Evolutionary conservation across 192 early-diverging fungal genomes (phyloP), one percentile per base, ranked within the genome.

Genomic region (Globomyces pollinis-pini): DNA sequence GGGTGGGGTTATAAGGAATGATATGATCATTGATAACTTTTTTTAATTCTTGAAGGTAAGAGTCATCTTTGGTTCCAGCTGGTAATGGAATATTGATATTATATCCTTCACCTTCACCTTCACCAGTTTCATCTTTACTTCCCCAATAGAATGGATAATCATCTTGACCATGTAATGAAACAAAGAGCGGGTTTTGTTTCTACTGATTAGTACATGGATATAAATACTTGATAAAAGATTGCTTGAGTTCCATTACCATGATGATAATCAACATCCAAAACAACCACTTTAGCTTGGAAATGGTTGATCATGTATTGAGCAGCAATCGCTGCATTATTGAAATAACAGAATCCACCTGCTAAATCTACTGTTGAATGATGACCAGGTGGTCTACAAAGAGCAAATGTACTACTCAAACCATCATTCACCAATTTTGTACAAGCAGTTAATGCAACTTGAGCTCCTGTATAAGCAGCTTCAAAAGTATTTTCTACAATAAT

Each of bases 311-410:
- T 62, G 41, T 86, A 81, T 11, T 75, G 70, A 0, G 86, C 73
- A 1, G 93, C 89, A 34, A 94, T 78, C 2, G 90, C 89, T 0
- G 91, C 84, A 61, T 90, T 93, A 66, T 96, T 96, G 45, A 88
- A 79, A 16, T 95, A 61, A 57, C 93, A 96, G 50, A 93, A 96
- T 12, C 93, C 93, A 68, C 81, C 83, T 73, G 84, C 61, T 5
- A 68, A 31, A 33, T 79, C 68, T 35, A 66, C 72, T 3, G 77
- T 49, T 3, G 83, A 78, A 56, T 84, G 82, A 12, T 81, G 50
- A 31, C 62, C 75, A 1, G 68, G 68, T 30, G 75, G 77, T 1
- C 70, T 59, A 8, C 57, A 59, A 12, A 72, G 59, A 5, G 66
- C 55, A 45, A 66, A 62, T 16, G 43, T 67, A 29, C 45, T 64